phyloP scores from a whole-genome alignment of 2,329 filamentous ascomycete genomes.

The Torrubiella hemipterigena region DNA sequence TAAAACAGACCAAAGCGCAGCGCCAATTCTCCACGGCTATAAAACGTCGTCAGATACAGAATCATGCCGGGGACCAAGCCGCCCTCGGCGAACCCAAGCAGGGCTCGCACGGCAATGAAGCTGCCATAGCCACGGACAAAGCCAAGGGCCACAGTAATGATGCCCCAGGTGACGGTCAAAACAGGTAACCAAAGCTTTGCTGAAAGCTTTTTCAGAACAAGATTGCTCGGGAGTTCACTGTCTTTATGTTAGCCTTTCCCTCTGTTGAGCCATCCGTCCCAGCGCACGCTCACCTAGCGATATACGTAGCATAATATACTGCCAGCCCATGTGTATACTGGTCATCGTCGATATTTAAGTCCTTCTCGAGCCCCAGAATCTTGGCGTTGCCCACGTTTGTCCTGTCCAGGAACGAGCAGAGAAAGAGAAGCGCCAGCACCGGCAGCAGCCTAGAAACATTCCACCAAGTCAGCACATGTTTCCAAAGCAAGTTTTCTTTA shows the following conservation, averaged over 20 bases:
- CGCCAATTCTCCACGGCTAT: slow-evolving; percentile 46
- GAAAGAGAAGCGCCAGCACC: slow-evolving; percentile 49
- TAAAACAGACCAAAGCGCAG: slow-evolving; percentile 57
- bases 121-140: slow-evolving; percentile 40
- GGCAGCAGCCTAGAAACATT: slow-evolving; percentile 42
- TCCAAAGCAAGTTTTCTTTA: slow-evolving; percentile 1
- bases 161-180: slow-evolving; percentile 44
- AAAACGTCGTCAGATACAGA: slow-evolving; percentile 52
- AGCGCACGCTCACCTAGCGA: slow-evolving; percentile 43
- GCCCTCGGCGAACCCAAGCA: slow-evolving; percentile 52
- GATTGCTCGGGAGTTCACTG: slow-evolving; percentile 53
- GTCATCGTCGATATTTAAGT: slow-evolving; percentile 43
- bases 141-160: slow-evolving; percentile 44
- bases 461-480: too few relatives aligned
- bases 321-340: slow-evolving; percentile 54
- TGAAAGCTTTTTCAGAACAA: slow-evolving; percentile 49
- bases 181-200: slow-evolving; percentile 48
- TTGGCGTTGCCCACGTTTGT: slow-evolving; percentile 66
- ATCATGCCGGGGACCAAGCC: slow-evolving; percentile 57
- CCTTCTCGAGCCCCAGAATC: slow-evolving; percentile 47
- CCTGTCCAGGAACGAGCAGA: slow-evolving; percentile 54
- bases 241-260: too few relatives aligned
- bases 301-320: slow-evolving; percentile 55
- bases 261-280: too few relatives aligned
- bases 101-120: slow-evolving; percentile 48